Evolutionary conservation across 1,284 basidiomycete species (phyloP), one percentile per base, ranked within the genome.

Genomic region (Veloboletus limbatus): DNA sequence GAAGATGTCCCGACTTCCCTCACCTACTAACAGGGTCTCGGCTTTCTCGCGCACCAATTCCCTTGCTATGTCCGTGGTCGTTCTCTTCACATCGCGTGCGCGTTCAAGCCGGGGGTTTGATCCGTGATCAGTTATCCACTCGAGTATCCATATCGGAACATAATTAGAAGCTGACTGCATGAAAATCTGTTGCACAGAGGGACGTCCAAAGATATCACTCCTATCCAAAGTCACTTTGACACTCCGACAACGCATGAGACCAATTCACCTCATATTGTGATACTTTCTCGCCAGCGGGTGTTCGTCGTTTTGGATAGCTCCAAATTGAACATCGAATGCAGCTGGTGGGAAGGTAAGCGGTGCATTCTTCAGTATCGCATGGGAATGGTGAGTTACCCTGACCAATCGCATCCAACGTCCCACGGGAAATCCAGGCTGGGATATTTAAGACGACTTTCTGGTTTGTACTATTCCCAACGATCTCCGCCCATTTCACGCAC

Each of bases 391-490:
- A 41, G 44, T 2, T 44, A 73, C 75, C 71, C 58, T 70, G 63
- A 4, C 74, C 76, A 28, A 77, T 72, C 7, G 71, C 69, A 59
- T 77, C 76, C 38, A 77, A 51, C 9, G 72, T 67, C 3, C 69
- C 71, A 8, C 69, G 66, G 28, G 71, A 69, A 17, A 68, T 38
- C 71, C 72, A 76, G 6, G 46, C 17, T 10, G 66, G 54, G 8
- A 75, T 50, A 51, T 83, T 68, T 9, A 79, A 46, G 18, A 72
- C 63, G n/a, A 43, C 56, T 2, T 67, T 63, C 6, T 65, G 55
- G 4, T 65, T 59, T 0, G 52, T 32, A 10, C 52, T 56, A 7
- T 54, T 57, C 6, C 44, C 54, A 16, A 76, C 58, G 4, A 66
- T 56, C 22, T 78, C 73, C 43, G 62, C 71, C 79, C 76, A 78